Evolutionary conservation across 2,329 filamentous ascomycete species (phyloP), one percentile per base, ranked within the genome.

Genomic region (Teratosphaeria gauchensis): DNA sequence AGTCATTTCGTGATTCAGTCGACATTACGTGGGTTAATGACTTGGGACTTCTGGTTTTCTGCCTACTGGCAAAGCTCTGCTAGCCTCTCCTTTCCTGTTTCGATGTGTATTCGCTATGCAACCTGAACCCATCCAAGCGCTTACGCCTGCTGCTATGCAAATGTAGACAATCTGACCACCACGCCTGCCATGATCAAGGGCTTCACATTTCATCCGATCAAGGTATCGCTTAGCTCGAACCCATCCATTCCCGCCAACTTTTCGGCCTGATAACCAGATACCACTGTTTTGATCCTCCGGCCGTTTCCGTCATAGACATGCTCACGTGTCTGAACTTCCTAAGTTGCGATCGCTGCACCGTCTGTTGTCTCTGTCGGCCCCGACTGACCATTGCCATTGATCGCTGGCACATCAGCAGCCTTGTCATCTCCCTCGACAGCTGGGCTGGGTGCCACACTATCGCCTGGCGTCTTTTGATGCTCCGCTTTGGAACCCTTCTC

Each of bases 401-500:
- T 31, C n/a, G 8, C 14, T 12, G 52, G 52, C 28, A 53, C 16
- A 31, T 53, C 32, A 16, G 28, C 7, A 16, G 32, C 16, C 52
- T 35, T n/a, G 32, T 53, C 52, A 19, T 53, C 14, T 7, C 52
- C 52, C 32, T 32, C 11, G 3, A 31, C 24, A 9, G 32, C 14
- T 7, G 52, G 52, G n/a, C 52, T 53, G 6, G 52, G 11, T 19
- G 24, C 32, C 52, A 35, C 52, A n/a, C 52, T 28, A 32, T 31
- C 52, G 28, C 28, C 21, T 16, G 51, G 51, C 1, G 51, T 19
- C 8, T 31, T 31, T 9, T 53, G 52, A 35, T 96, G 92, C 71
- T 92, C 92, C 28, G 92, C 92, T 30, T 89, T 90, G 67, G 86
- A 92, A 14, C 94, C 94, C 78, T 97, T 96, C 63, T 88, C 91